Percentiles rank a stretch among this genome's conserved stretches.
phyloP scores from a whole-genome alignment of 495 filamentous ascomycete genomes.

The Hypoxylon fragiforme region DNA sequence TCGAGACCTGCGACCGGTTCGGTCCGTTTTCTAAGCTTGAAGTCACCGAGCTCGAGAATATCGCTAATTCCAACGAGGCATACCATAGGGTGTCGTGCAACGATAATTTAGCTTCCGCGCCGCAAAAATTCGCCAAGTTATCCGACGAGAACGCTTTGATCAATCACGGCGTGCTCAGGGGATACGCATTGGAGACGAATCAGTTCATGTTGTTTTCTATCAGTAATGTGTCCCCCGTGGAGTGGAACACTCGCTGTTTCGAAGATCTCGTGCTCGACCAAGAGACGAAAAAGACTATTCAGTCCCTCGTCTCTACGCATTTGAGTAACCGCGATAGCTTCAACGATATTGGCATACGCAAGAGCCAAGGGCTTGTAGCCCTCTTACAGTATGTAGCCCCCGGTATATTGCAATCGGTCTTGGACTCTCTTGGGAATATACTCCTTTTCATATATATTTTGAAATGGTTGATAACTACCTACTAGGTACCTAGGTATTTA shows the following conservation, averaged over 20 bases:
- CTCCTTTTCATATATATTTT: too few species aligned
- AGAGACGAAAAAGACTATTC: slow-evolving; percentile 55
- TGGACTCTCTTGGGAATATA: too few species aligned
- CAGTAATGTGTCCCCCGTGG: slow-evolving; percentile 33
- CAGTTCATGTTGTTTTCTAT: slow-evolving; percentile 42
- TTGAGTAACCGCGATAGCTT: slow-evolving; percentile 37
- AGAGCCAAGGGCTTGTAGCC: slow-evolving; percentile 42
- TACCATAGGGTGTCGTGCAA: background rate
- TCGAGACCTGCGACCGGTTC: slow-evolving; percentile 38
- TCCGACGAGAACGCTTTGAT: slow-evolving; percentile 38
- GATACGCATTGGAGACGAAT: slow-evolving; percentile 39
- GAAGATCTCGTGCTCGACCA: slow-evolving; percentile 57
- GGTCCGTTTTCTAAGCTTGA: slow-evolving; percentile 35
- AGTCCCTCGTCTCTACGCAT: slow-evolving; percentile 51
- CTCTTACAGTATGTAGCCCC: slow-evolving; percentile 41
- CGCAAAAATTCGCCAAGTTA: slow-evolving; percentile 22
- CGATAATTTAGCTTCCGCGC: slow-evolving; percentile 13
- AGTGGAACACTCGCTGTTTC: slow-evolving; percentile 48
- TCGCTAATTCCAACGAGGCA: slow-evolving; percentile 2
- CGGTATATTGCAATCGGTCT: too few species aligned
- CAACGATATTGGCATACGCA: slow-evolving; percentile 45
- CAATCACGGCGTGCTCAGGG: slow-evolving; percentile 38
- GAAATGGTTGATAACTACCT: too few species aligned
- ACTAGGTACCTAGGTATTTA: too few species aligned
- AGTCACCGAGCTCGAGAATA: slow-evolving; percentile 7